A percentile compares a stretch with the other conserved stretches of the same genome.
phyloP scores from a whole-genome alignment of 202 grass and related monocot species.

The Brachypodium distachyon region DNA sequence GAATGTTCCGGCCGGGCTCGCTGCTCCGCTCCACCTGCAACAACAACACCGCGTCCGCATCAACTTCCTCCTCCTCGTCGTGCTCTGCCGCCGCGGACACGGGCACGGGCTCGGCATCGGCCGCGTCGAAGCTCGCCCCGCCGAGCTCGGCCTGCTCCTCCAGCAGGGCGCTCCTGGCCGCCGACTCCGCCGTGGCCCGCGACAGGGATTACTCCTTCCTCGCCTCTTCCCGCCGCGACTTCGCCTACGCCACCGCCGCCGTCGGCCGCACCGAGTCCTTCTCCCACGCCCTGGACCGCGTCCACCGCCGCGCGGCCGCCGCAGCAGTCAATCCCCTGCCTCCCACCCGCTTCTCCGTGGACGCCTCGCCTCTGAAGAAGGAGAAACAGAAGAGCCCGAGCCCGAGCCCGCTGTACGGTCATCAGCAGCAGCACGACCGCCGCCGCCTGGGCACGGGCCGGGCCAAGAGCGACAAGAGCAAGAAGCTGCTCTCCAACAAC shows the following conservation, averaged over 20 bases:
- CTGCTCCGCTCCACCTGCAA: conserved; percentile 68
- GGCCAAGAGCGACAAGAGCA: conserved; percentile 10
- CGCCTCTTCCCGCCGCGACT: conserved; percentile 33
- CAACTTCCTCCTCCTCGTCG: conserved; percentile 11
- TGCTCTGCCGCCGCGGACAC: neutral
- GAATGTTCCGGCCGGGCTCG: conserved; percentile 48
- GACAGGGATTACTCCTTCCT: conserved; percentile 25
- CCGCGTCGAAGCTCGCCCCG: neutral
- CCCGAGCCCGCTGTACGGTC: neutral
- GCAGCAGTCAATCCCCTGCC: neutral
- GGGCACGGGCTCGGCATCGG: neutral
- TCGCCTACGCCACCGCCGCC: neutral
- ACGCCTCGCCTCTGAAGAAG: conserved; percentile 1
- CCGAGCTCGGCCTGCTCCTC: conserved; percentile 37
- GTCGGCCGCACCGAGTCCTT: conserved; percentile 37
- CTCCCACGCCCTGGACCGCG: conserved; percentile 36
- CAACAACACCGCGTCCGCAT: conserved; percentile 16
- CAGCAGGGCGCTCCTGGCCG: conserved; percentile 38
- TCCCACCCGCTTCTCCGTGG: conserved; percentile 11
- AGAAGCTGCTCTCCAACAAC: conserved; percentile 41
- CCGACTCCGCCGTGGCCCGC: neutral
- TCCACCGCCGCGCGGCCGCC: neutral
- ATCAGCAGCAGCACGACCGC: neutral
- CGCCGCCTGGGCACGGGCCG: neutral
- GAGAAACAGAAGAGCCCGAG: conserved; percentile 22